These are phyloP conservation scores for Paramyrothecium sp. DNA, from an alignment of 2,329 filamentous ascomycete genomes.

Conservation along the genomic window DNA sequence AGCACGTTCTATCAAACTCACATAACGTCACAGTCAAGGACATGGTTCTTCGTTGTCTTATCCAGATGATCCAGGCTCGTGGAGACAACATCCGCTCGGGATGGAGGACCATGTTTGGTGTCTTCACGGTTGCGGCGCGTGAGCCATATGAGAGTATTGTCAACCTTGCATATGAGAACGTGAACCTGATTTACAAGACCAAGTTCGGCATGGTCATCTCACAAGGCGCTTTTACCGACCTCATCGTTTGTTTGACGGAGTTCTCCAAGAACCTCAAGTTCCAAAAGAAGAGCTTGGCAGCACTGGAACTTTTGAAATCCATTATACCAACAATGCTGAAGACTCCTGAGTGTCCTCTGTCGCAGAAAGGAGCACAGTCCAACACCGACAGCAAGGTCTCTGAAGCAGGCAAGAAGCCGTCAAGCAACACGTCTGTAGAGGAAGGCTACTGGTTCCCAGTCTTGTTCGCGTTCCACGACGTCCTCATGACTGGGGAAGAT, in stretches of 20 bases:
- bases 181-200: slow-evolving; percentile 91
- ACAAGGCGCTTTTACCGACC: slow-evolving; percentile 93
- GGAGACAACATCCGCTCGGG: slow-evolving; percentile 97
- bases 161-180: slow-evolving; percentile 94
- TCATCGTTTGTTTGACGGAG: slow-evolving; percentile 94
- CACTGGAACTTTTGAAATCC: slow-evolving; percentile 91
- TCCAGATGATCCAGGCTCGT: slow-evolving; percentile 98
- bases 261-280: slow-evolving; percentile 99
- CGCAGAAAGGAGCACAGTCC: slow-evolving; percentile 52
- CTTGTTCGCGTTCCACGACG: slow-evolving; percentile 96
- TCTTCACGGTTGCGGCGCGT: slow-evolving; percentile 91
- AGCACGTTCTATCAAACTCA: slow-evolving; percentile 94
- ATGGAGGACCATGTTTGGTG: slow-evolving; percentile 99
- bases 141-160: slow-evolving; percentile 96
- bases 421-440: slow-evolving; percentile 82
- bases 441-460: slow-evolving; percentile 99
- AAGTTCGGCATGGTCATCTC: slow-evolving; percentile 95
- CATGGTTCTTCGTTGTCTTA: slow-evolving; percentile 91
- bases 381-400: slow-evolving; percentile 43
- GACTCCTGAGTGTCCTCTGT: slow-evolving; percentile 92
- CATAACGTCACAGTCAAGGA: slow-evolving; percentile 92
- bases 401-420: slow-evolving; percentile 49
- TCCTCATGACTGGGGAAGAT: slow-evolving; percentile 98
- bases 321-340: slow-evolving; percentile 93
- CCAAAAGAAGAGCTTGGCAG: slow-evolving; percentile 96